Base-by-base conservation (phyloP, 2,329 filamentous ascomycete species). In the Colletotrichum orbiculare region DNA sequence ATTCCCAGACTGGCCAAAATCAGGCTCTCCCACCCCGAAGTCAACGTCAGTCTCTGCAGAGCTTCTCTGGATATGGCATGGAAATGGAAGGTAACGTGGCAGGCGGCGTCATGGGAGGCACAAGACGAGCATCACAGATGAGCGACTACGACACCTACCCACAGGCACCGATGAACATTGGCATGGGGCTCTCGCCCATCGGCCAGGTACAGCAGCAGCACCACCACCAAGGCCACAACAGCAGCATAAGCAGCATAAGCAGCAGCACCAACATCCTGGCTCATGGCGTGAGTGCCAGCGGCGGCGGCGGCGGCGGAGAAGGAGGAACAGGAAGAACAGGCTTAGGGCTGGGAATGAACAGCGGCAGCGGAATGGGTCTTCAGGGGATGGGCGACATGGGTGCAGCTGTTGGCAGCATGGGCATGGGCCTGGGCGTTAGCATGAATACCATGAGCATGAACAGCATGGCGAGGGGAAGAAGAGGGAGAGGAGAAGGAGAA, bases 121-220 rank as follows among this genome's bases (percentile, higher is more conserved):
- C 1, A 33, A 33, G 35, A 54, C 56, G 37, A 53, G 41, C 45
- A 49, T 38, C 48, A 43, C 39, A 46, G 5, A 39, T 64, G 34
- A 10, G 12, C 37, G 47, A 58, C 38, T 64, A 66, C 54, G 54
- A 38, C 54, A 58, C 33, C 48, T 64, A 58, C 53, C 38, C 43
- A 7, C 38, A 37, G 38, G 34, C 52, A 37, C n/a, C 52, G 47
- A 25, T 52, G 48, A 41, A 35, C 12, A 34, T 49, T 37, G 55
- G 37, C 25, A 59, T 64, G 47, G 13, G 46, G 12, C 17, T 35
- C 25, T 25, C 25, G 25, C 25, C 25, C 25, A 25, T 25, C 25
- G 25, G 25, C 25, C 25, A 25, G 25, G 25, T 25, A 25, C 25
- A 25, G 25, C 25, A 25, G 25, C 25, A 25, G 25, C 25, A 25